Conservation (phyloP, 441 rosid species). For the Adansonia grandidieri region DNA sequence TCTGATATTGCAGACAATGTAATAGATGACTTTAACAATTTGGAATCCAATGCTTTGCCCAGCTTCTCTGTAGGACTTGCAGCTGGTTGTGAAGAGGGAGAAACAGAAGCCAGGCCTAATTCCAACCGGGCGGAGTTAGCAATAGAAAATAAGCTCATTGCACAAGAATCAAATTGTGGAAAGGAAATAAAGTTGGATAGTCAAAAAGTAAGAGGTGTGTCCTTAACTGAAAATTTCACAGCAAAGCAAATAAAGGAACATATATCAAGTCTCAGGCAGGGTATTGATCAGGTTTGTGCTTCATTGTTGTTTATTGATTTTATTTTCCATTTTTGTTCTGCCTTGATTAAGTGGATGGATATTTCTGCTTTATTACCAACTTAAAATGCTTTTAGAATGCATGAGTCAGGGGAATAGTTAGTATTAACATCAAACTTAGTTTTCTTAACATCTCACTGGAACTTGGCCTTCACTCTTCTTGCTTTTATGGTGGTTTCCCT, state of each 20-base stretch:
- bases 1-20: conserved; percentile 28
- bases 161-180: conserved; percentile 26
- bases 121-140: conserved; percentile 27
- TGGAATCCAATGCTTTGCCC: conserved; percentile 16
- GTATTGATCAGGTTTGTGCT: conserved; percentile 49
- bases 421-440: background rate
- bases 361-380: background rate
- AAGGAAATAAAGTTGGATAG: conserved; percentile 27
- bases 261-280: conserved; percentile 51
- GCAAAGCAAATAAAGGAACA: conserved; percentile 60
- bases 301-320: conserved; percentile 20
- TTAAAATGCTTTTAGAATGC: background rate
- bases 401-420: background rate
- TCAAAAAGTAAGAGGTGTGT: conserved; percentile 42
- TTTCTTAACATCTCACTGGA: background rate
- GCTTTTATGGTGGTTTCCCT: background rate
- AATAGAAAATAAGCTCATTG: conserved; percentile 21
- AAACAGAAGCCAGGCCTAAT: conserved; percentile 14
- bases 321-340: background rate
- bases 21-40: conserved; percentile 24
- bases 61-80: conserved; percentile 30
- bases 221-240: conserved; percentile 60
- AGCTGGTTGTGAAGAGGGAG: conserved; percentile 32
- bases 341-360: background rate
- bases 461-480: background rate